These are phyloP conservation scores for Botrytis medusae DNA, from an alignment of 2,329 filamentous ascomycete species.

Conservation along the genomic window DNA sequence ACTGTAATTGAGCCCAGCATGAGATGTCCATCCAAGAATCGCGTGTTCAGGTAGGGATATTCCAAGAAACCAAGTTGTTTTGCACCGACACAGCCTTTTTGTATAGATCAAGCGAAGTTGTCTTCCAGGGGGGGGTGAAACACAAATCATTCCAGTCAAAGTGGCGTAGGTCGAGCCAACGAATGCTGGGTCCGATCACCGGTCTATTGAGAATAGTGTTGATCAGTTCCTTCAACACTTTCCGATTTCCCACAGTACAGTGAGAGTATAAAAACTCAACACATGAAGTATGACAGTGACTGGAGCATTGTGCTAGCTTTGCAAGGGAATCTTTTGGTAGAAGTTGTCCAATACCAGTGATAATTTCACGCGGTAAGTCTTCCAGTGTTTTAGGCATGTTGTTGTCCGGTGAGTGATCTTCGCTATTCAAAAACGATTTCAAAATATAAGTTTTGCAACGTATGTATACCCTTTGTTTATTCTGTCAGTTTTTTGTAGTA, in stretches of 20 bases:
- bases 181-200: background rate
- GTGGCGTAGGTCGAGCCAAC: background rate
- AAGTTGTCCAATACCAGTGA: background rate
- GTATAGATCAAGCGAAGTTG: background rate
- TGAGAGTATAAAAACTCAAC: background rate
- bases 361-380: background rate
- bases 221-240: background rate
- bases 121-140: fast-evolving
- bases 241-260: background rate
- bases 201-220: background rate
- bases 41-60: background rate
- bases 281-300: background rate
- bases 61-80: background rate
- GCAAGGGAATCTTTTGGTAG: background rate
- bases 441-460: background rate
- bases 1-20: background rate
- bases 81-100: background rate
- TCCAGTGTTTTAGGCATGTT: background rate
- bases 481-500: background rate
- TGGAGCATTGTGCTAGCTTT: background rate
- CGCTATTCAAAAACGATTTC: background rate
- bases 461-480: background rate
- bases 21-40: background rate
- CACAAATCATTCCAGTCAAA: background rate
- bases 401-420: background rate